phyloP scores from a whole-genome alignment of 2,329 filamentous ascomycete genomes.

The Nothophoma quercina region DNA sequence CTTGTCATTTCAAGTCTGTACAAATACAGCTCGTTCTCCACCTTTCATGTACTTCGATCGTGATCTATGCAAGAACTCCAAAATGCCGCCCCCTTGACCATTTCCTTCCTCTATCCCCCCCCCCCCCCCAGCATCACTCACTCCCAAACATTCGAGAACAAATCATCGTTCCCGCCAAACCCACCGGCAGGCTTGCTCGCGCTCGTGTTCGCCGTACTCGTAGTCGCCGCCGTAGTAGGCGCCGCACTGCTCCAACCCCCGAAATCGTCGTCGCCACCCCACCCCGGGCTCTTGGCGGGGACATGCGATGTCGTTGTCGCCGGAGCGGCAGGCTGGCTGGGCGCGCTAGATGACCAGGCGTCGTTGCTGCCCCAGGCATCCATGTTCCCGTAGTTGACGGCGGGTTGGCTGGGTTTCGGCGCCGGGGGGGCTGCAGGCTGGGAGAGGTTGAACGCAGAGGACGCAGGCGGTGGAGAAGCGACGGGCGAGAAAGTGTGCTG shows the following conservation, averaged over 20 bases:
- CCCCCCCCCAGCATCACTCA: constrained; percentile 50
- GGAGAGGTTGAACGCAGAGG: constrained; percentile 69
- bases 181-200: constrained; percentile 60
- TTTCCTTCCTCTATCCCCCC: not conserved
- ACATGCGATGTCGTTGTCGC: constrained; percentile 46
- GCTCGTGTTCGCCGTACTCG: constrained; percentile 24
- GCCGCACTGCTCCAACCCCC: constrained; percentile 87
- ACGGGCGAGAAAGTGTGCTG: constrained; percentile 31
- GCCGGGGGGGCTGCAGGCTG: constrained; percentile 40
- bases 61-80: constrained; percentile 19
- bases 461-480: constrained; percentile 45
- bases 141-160: constrained; percentile 97
- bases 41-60: not conserved
- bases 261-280: constrained; percentile 83
- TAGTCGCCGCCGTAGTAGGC: constrained; percentile 64
- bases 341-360: constrained; percentile 77
- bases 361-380: constrained; percentile 86
- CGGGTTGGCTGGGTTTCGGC: constrained; percentile 39
- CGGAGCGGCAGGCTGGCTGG: constrained; percentile 56
- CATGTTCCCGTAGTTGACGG: constrained; percentile 57
- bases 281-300: constrained; percentile 58
- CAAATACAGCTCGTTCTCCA: not conserved
- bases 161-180: constrained; percentile 70
- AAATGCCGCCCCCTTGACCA: not conserved
- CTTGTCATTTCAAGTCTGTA: constrained; percentile 3